Evolutionary conservation across 2,329 filamentous ascomycete genomes (phyloP).

Genomic region (Alternaria burnsii): DNA sequence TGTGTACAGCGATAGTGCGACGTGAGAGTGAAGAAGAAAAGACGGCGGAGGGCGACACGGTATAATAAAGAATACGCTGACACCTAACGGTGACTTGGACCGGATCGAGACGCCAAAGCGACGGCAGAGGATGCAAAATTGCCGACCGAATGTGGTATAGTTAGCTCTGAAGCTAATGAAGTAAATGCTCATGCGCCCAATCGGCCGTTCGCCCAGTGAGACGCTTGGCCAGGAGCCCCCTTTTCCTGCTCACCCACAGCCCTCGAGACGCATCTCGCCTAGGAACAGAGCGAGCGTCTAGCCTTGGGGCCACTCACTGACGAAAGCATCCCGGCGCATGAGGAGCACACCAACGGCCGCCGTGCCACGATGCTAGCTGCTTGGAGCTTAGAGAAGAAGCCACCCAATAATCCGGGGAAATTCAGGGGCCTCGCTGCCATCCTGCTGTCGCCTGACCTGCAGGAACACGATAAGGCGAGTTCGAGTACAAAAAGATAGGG

Average conservation of each 20-base stretch:
- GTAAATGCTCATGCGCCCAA: constrained; percentile 29
- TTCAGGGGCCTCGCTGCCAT: constrained; percentile 42
- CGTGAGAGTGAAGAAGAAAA: constrained; percentile 28
- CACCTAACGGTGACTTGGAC: neutral
- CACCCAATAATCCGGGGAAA: constrained; percentile 49
- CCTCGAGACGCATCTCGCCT: constrained; percentile 18
- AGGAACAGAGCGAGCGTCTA: constrained; percentile 19
- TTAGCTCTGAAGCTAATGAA: constrained; percentile 33
- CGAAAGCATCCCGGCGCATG: constrained; percentile 28
- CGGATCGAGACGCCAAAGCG: constrained; percentile 36
- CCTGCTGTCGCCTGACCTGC: constrained; percentile 5
- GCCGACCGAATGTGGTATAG: constrained; percentile 30
- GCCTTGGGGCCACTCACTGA: constrained; percentile 21
- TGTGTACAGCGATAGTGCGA: constrained; percentile 30
- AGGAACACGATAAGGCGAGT: neutral
- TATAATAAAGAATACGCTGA: constrained; percentile 33
- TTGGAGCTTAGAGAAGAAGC: constrained; percentile 24
- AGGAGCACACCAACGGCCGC: constrained; percentile 34
- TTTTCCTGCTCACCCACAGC: constrained; percentile 20
- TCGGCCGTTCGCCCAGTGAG: constrained; percentile 28
- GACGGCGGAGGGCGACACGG: constrained; percentile 19
- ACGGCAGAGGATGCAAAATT: constrained; percentile 47
- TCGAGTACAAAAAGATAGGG: constrained; percentile 14
- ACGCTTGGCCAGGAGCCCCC: constrained; percentile 24
- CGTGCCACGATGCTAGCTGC: constrained; percentile 28